These are phyloP conservation scores for Solanum sitiens DNA, from an alignment of 257 asterid species.

Conservation along the genomic window DNA sequence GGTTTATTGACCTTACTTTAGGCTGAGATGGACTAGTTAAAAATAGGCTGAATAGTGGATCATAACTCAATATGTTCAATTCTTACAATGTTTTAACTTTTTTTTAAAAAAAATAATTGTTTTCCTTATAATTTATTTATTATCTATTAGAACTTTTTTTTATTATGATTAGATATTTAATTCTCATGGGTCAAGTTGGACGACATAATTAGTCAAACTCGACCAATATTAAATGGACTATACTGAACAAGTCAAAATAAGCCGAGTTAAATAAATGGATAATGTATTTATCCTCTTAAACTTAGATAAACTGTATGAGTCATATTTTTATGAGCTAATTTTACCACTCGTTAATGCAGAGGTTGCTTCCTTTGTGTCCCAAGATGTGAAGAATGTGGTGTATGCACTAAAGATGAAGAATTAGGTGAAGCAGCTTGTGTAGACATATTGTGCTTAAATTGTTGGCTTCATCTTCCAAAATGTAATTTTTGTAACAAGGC, in stretches of 20 bases:
- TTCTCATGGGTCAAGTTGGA: neutral
- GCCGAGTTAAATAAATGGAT: neutral
- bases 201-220: neutral
- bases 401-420: constrained; percentile 42
- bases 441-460: constrained; percentile 45
- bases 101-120: neutral
- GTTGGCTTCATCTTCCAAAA: constrained; percentile 74
- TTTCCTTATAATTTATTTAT: neutral
- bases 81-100: neutral
- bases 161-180: neutral
- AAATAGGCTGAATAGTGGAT: neutral
- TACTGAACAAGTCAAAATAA: neutral
- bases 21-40: neutral
- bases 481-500: constrained; percentile 74
- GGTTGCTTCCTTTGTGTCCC: constrained; percentile 50
- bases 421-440: constrained; percentile 39
- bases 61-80: neutral
- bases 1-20: neutral
- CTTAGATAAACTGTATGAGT: neutral
- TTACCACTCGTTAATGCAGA: constrained; percentile 5
- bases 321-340: neutral
- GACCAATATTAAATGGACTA: neutral
- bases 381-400: constrained; percentile 71
- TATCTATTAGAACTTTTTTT: neutral
- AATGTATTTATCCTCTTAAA: neutral